Conservation (phyloP, 2,329 filamentous ascomycete species). For the Diplocarpon mali region DNA sequence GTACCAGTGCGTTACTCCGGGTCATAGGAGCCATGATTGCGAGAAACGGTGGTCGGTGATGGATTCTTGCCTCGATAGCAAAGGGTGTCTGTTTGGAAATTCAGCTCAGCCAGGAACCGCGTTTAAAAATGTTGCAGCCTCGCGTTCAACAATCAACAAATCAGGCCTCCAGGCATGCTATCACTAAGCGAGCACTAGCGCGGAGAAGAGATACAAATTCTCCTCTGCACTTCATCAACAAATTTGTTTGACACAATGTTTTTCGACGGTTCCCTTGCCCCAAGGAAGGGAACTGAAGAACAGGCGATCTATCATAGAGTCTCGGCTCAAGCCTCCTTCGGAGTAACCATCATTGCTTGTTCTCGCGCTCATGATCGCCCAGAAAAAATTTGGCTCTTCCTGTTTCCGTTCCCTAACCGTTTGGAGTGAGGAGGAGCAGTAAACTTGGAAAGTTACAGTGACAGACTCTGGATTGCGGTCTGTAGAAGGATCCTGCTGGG, state of each 20-base stretch:
- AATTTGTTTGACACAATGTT: background rate
- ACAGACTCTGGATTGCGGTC: too few species aligned
- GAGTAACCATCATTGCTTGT: conserved; percentile 66
- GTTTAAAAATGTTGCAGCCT: background rate
- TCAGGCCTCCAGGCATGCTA: background rate
- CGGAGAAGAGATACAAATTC: conserved; percentile 5
- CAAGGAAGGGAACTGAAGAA: background rate
- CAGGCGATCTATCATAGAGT: conserved; percentile 94
- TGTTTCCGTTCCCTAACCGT: conserved; percentile 56
- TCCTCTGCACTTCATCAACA: background rate
- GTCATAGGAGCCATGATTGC: conserved; percentile 26
- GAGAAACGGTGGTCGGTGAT: background rate
- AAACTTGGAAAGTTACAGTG: conserved; percentile 40
- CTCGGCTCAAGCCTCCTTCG: conserved; percentile 68
- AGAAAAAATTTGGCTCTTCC: conserved; percentile 66
- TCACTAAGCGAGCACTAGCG: background rate
- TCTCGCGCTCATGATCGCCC: conserved; percentile 99
- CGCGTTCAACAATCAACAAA: background rate
- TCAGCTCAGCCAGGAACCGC: background rate
- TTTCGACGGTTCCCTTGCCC: background rate
- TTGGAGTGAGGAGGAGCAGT: conserved; percentile 40
- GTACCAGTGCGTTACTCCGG: conserved; percentile 16
- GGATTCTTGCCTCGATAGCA: background rate
- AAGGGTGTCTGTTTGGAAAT: background rate
- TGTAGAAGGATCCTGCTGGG: background rate